Evolutionary conservation across 2,329 filamentous ascomycete genomes (phyloP), one percentile per base, ranked within the genome.

Genomic region (Penicillium glabrum): DNA sequence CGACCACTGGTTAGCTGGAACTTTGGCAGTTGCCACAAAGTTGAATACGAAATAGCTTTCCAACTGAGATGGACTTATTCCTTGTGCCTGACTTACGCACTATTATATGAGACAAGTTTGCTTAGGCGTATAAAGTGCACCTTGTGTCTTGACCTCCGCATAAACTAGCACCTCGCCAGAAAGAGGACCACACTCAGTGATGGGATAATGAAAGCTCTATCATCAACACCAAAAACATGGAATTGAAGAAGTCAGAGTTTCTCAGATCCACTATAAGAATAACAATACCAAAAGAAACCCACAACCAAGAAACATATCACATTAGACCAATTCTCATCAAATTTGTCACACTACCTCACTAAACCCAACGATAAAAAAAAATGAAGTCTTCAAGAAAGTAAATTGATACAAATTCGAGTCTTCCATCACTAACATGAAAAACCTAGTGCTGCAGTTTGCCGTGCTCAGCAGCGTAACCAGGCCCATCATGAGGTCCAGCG

Each of bases 401-500:
- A 39, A 41, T 26, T 3, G 19, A 11, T 10, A 7, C 21, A 29
- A 33, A 23, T 11, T n/a, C 24, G 9, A 19, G 21, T n/a, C 19
- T 19, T 14, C 11, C 45, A 19, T n/a, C 9, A 9, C 2, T n/a
- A 35, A 14, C 5, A 9, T 16, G 5, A 24, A 24, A 48, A 27
- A 26, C 11, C 47, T 35, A 26, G 5, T 39, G 14, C 5, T 37
- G 26, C 27, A n/a, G 26, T 13, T 47, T 26, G 5, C 14, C 21
- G 16, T 50, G 47, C 47, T 41, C 33, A 14, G 47, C 47, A 6
- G 13, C 33, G 29, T 50, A 50, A 5, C 47, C 47, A 50, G 47
- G 33, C 13, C 47, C 47, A 50, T 53, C 16, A 14, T 53, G 50
- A 11, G 41, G 50, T 14, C 51, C 56, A 45, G 54, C 59, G 54